Conservation (phyloP, 176 grass and related monocot species). For the Stipa capillata region DNA sequence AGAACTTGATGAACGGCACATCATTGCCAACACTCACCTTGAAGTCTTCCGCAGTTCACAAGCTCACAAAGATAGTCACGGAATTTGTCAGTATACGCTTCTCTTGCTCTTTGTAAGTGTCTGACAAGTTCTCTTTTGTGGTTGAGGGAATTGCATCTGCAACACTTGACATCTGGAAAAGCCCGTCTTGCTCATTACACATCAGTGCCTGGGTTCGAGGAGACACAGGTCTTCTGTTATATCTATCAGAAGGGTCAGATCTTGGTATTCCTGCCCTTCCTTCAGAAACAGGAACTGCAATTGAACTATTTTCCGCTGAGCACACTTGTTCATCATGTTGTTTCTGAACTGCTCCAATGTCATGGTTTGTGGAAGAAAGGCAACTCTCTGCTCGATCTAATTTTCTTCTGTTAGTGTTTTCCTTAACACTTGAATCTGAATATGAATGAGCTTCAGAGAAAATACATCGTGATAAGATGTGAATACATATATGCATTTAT, state of each 20-base stretch:
- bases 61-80: slow-evolving; percentile 16
- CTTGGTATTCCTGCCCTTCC: neutral
- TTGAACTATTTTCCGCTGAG: neutral
- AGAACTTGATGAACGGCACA: neutral
- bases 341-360: neutral
- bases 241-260: neutral
- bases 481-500: neutral
- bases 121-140: neutral
- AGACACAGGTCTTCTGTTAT: slow-evolving; percentile 19
- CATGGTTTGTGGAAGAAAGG: slow-evolving; percentile 16
- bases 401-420: neutral
- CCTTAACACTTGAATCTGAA: slow-evolving; percentile 3
- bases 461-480: neutral
- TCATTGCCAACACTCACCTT: slow-evolving; percentile 23
- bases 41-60: neutral
- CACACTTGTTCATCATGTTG: neutral
- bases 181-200: slow-evolving; percentile 26
- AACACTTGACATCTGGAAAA: slow-evolving; percentile 21
- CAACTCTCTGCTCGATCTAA: neutral
- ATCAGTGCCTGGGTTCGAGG: slow-evolving; percentile 27
- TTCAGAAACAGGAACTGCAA: neutral
- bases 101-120: slow-evolving; percentile 30
- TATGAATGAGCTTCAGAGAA: neutral
- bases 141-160: neutral
- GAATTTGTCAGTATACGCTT: slow-evolving; percentile 23